phyloP scores from a whole-genome alignment of 441 rosid genomes.

The Populus hybrid region DNA sequence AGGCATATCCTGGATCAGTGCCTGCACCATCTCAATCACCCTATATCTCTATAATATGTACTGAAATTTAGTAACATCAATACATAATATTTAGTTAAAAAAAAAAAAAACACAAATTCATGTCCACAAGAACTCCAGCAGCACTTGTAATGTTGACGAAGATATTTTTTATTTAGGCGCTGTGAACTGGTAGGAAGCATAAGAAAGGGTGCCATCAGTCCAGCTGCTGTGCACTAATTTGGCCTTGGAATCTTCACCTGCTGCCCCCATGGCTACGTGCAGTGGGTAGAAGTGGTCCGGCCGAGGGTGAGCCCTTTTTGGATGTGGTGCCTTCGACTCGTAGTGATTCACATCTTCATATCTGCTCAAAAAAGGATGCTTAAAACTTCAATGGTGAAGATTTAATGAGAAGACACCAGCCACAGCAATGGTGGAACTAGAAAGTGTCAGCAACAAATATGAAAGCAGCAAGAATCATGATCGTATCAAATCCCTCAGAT shows the following conservation, averaged over 20 bases:
- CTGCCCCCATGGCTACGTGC: slow-evolving; percentile 94
- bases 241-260: slow-evolving; percentile 49
- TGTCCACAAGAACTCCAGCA: too few species aligned
- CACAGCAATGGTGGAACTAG: not conserved
- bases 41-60: not conserved
- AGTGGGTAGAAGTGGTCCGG: slow-evolving; percentile 85
- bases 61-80: not conserved
- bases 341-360: slow-evolving; percentile 75
- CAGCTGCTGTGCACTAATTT: not conserved
- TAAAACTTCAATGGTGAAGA: not conserved
- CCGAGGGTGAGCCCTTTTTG: slow-evolving; percentile 80
- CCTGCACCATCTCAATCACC: not conserved
- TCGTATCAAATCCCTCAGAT: too few species aligned
- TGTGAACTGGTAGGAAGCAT: not conserved
- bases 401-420: too few species aligned
- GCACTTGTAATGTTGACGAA: not conserved
- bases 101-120: too few species aligned
- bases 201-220: not conserved
- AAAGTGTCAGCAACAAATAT: not conserved
- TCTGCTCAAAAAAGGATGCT: slow-evolving; percentile 22
- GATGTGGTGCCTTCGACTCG: slow-evolving; percentile 60
- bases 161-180: not conserved
- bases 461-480: too few species aligned
- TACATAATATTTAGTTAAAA: too few species aligned
- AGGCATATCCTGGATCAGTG: too few species aligned